Base-by-base conservation (phyloP, 1,284 basidiomycete genomes). In the Takashimella koratensis region DNA sequence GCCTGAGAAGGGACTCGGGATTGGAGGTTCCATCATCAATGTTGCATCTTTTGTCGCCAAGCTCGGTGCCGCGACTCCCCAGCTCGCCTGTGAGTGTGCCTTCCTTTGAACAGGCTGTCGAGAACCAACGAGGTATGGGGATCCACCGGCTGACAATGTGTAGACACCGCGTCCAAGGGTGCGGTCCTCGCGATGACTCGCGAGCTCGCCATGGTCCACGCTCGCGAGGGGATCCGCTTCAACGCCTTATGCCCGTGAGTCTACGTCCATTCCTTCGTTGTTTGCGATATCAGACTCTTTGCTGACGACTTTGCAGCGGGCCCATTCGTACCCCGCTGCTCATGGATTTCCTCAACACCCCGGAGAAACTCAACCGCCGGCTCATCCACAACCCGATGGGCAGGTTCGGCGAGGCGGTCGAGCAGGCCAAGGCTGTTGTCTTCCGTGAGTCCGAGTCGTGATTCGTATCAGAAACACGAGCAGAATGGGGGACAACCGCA, bases 331-430 rank as follows among this genome's bases (percentile, higher is more conserved):
- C 92, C 22, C 91, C 93, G 36, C 83, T 98, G 27, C 81, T 98
- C 26, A 98, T 98, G 94, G 87, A 98, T 75, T 98, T 94, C 82
- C 83, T 98, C 67, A 85, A 97, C 78, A 97, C 95, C n/a, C 81
- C 87, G 43, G 94, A 98, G 81, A 98, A 97, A 80, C 84, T 88
- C 60, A 85, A 96, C 58, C 85, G 94, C 45, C 83, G 95, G 49
- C 73, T 97, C 70, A 84, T 91, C 23, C 94, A 98, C 73, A 82
- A 95, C 25, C 95, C 95, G 2, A 91, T 97, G 88, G 95, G 95
- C 54, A 83, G 94, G 55, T 98, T 98, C 74, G 94, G 94, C 49
- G 92, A 97, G 79, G 94, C 94, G 0, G 81, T 97, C 62, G 94
- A 98, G 76, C 83, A 95, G 64, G 94, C 95, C 23, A 88, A 87